Evolutionary conservation across 2,329 filamentous ascomycete genomes (phyloP).

Genomic region (Karstenula rhodostoma): DNA sequence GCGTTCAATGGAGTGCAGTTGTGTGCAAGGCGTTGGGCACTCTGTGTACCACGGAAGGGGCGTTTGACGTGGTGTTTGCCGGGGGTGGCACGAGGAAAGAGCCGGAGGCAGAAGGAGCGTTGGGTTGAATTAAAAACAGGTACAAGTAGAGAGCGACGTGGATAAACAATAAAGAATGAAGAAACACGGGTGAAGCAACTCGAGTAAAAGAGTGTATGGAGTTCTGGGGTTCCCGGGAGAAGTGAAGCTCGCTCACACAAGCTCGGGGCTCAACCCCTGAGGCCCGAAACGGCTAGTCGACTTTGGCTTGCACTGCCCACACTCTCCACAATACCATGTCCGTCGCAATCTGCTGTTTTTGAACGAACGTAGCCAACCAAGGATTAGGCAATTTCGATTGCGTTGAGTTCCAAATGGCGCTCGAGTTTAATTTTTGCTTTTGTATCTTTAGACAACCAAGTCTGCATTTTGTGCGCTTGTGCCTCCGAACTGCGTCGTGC

Average conservation of each 20-base stretch:
- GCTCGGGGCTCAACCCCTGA: constrained; percentile 6
- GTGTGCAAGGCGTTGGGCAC: constrained; percentile 27
- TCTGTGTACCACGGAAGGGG: constrained; percentile 28
- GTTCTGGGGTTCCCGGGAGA: constrained; percentile 30
- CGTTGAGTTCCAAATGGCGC: neutral
- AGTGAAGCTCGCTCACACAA: neutral
- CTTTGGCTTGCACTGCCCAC: neutral
- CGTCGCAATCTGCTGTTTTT: constrained; percentile 1
- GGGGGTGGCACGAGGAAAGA: constrained; percentile 34
- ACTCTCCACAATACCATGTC: constrained; percentile 3
- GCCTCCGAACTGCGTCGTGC: neutral
- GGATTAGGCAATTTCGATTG: neutral
- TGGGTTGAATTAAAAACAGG: constrained; percentile 32
- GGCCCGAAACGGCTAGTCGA: constrained; percentile 1
- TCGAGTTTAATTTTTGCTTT: neutral
- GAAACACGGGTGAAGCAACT: constrained; percentile 45
- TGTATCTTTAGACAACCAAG: neutral
- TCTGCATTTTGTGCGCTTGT: neutral
- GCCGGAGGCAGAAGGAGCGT: constrained; percentile 30
- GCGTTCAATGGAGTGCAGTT: constrained; percentile 29
- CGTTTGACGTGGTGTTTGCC: constrained; percentile 24
- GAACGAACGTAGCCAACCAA: neutral
- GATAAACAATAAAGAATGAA: constrained; percentile 38
- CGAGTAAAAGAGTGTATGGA: constrained; percentile 40
- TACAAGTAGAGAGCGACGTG: constrained; percentile 38